Percentiles rank a stretch among this genome's conserved stretches.
Conservation (phyloP, 2,329 filamentous ascomycete species). For the Arthrobotrys sinensis region DNA sequence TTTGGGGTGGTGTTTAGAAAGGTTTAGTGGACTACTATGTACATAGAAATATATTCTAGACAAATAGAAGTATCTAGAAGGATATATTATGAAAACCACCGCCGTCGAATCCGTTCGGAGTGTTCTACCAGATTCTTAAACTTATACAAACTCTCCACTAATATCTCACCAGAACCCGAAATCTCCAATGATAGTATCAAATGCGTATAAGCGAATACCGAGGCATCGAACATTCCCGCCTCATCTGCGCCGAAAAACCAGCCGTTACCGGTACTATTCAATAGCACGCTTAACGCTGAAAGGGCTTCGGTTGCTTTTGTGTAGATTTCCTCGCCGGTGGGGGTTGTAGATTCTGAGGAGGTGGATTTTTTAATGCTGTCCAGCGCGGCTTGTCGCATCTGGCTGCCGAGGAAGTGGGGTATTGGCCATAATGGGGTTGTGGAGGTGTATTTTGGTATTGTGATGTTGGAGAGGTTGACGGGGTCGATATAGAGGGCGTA, state of each 20-base stretch:
- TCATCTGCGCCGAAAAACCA: conserved; percentile 75
- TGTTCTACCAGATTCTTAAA: conserved; percentile 78
- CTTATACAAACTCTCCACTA: conserved; percentile 73
- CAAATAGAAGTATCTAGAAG: neutral
- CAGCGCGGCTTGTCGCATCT: conserved; percentile 81
- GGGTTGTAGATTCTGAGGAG: conserved; percentile 68
- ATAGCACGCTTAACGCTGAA: conserved; percentile 74
- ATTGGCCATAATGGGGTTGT: conserved; percentile 76
- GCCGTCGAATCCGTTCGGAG: conserved; percentile 72
- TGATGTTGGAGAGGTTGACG: conserved; percentile 77
- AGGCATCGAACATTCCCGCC: conserved; percentile 87
- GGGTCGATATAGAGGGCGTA: conserved; percentile 84
- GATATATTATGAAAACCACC: conserved; percentile 66
- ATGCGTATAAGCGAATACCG: conserved; percentile 90
- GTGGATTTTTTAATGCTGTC: conserved; percentile 79
- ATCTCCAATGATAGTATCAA: conserved; percentile 75
- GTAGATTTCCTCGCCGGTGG: conserved; percentile 73
- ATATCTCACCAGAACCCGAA: conserved; percentile 76
- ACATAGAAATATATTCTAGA: too few relatives aligned
- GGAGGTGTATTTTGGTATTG: conserved; percentile 77
- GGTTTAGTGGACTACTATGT: neutral
- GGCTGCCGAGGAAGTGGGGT: conserved; percentile 74
- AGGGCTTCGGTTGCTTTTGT: conserved; percentile 76
- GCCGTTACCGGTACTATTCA: conserved; percentile 70
- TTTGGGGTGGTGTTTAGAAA: conserved; percentile 69